Conservation (phyloP, 805 yeast genomes). For the Blastobotrys peoriensis region DNA sequence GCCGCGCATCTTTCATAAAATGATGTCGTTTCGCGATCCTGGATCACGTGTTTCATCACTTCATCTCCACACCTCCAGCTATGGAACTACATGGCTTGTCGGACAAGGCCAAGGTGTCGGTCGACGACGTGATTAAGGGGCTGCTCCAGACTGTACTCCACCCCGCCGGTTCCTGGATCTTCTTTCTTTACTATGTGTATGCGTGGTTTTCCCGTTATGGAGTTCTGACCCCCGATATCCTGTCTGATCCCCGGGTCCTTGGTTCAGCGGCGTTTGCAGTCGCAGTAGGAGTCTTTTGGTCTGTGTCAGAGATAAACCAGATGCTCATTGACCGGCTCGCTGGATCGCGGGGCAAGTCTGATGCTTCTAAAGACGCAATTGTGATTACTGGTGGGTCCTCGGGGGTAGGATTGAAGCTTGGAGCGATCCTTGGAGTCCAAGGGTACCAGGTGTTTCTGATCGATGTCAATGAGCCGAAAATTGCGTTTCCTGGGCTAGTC, state of each 20-base stretch:
- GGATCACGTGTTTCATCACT: too few species aligned
- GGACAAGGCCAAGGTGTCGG: too few species aligned
- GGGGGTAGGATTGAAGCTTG: conserved; percentile 72
- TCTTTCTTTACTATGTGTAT: conserved; percentile 1
- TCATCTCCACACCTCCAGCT: too few species aligned
- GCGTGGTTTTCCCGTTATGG: too few species aligned
- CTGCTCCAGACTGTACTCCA: not conserved
- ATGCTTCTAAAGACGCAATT: conserved; percentile 44
- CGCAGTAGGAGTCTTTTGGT: conserved; percentile 7
- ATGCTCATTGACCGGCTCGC: conserved; percentile 8
- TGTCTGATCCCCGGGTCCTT: not conserved
- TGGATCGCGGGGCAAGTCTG: not conserved
- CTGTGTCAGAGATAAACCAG: conserved; percentile 4
- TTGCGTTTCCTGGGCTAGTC: conserved; percentile 39
- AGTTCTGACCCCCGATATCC: too few species aligned
- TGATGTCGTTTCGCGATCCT: too few species aligned
- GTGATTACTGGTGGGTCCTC: conserved; percentile 79
- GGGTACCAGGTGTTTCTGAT: conserved; percentile 56
- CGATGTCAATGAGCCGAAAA: conserved; percentile 46
- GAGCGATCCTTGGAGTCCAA: conserved; percentile 37
- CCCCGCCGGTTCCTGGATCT: conserved; percentile 4
- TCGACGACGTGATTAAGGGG: conserved; percentile 1
- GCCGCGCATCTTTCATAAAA: too few species aligned
- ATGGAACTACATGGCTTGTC: too few species aligned
- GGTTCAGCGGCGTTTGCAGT: conserved; percentile 4